phyloP scores from a whole-genome alignment of 2,329 filamentous ascomycete species.

The Diaporthe longicolla region DNA sequence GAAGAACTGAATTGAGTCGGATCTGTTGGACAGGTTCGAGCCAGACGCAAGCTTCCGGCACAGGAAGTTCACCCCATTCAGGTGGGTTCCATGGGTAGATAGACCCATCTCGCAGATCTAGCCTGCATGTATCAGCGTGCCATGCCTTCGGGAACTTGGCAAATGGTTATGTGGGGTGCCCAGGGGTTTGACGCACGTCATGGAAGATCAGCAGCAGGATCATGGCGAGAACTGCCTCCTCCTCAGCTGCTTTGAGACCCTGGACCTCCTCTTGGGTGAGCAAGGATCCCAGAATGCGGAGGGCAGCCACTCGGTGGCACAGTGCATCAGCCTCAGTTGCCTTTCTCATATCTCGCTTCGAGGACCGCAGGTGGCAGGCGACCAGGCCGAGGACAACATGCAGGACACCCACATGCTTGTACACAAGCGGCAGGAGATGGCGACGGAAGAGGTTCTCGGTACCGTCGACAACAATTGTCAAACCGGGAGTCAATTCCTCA shows the following conservation, averaged over 20 bases:
- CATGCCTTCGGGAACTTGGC: not conserved
- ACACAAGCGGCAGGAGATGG: slow-evolving; percentile 1
- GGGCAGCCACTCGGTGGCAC: slow-evolving; percentile 31
- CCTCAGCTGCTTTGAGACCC: not conserved
- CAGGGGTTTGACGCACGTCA: not conserved
- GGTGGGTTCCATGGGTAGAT: slow-evolving; percentile 48
- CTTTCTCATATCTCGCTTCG: slow-evolving; percentile 33
- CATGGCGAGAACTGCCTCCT: slow-evolving; percentile 10
- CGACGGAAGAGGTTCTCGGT: slow-evolving; percentile 3
- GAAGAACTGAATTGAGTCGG: slow-evolving; percentile 15
- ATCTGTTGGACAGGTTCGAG: not conserved
- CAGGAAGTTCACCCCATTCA: slow-evolving; percentile 49
- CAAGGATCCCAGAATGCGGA: not conserved
- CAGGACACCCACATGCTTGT: slow-evolving; percentile 45
- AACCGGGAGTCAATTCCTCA: not conserved
- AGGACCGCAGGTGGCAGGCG: slow-evolving; percentile 47
- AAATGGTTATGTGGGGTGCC: slow-evolving; percentile 27
- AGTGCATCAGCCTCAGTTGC: slow-evolving; percentile 43
- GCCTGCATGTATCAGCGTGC: slow-evolving; percentile 12
- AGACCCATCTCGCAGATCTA: slow-evolving; percentile 50
- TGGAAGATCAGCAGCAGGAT: slow-evolving; percentile 19
- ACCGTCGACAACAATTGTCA: not conserved
- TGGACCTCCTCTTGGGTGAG: not conserved
- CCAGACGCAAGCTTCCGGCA: slow-evolving; percentile 45
- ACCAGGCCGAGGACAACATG: slow-evolving; percentile 49